Evolutionary conservation across 768 basidiomycete genomes (phyloP).

Genomic region (Termitomyces sp.): DNA sequence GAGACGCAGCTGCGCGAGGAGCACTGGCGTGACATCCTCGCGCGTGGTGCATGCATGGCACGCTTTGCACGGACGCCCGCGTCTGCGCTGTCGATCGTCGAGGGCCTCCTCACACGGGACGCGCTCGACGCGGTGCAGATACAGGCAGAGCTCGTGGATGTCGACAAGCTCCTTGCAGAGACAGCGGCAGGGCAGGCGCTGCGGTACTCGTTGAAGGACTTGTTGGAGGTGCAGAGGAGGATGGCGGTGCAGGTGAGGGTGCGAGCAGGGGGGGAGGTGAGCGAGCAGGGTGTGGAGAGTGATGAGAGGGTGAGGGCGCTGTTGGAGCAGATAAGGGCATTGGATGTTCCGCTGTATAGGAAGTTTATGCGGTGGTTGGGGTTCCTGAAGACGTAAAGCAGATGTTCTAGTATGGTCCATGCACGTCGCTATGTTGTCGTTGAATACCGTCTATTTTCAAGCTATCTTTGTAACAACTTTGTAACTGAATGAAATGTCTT

Average conservation of each 20-base stretch:
- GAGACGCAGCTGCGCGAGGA: slow-evolving; percentile 13
- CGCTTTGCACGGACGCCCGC: slow-evolving; percentile 11
- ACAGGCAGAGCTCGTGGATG: slow-evolving; percentile 11
- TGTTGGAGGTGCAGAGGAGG: slow-evolving; percentile 8
- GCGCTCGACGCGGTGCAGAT: slow-evolving; percentile 11
- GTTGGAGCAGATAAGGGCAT: slow-evolving; percentile 11
- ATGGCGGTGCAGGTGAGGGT: slow-evolving; percentile 1
- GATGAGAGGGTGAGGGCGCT: slow-evolving; percentile 10
- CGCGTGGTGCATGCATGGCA: slow-evolving; percentile 7
- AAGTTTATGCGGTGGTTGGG: slow-evolving; percentile 8
- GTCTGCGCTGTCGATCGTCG: no score
- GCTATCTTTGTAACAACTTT: no score
- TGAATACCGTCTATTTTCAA: no score
- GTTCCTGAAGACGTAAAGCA: no score
- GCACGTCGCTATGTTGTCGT: no score
- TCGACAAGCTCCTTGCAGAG: slow-evolving; percentile 10
- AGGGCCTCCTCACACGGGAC: no score
- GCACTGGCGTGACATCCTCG: slow-evolving; percentile 13
- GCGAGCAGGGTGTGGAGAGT: no score
- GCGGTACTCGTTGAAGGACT: slow-evolving; percentile 10
- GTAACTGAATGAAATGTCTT: no score
- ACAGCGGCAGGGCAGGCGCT: slow-evolving; percentile 12
- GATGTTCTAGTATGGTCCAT: no score
- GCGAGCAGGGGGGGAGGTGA: no score
- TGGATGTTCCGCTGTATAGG: slow-evolving; percentile 12